These are phyloP conservation scores for Tylopilus sp. DNA, from an alignment of 768 basidiomycete species.

Conservation along the genomic window DNA sequence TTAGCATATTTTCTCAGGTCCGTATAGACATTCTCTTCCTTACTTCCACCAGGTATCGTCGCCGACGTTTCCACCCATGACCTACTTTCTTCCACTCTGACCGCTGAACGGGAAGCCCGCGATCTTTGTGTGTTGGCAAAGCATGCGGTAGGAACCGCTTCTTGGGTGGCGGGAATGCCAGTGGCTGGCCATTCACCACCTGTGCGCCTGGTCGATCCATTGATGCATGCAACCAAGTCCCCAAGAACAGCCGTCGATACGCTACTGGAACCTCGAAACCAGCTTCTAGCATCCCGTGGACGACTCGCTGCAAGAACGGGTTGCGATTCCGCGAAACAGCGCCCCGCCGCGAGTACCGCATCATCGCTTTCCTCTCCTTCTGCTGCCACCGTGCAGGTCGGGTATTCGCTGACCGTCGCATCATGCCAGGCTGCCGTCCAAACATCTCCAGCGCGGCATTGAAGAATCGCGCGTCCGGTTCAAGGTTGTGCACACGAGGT, in stretches of 20 bases:
- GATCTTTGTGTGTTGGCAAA: conserved; percentile 29
- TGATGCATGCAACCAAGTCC: conserved; percentile 27
- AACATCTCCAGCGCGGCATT: conserved; percentile 55
- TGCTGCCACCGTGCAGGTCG: conserved; percentile 29
- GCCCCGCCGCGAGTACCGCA: conserved; percentile 28
- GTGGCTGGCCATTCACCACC: conserved; percentile 23
- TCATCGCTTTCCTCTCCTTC: conserved; percentile 26
- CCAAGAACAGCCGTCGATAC: conserved; percentile 39
- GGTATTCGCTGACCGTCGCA: conserved; percentile 14
- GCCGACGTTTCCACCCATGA: conserved; percentile 17
- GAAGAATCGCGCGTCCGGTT: conserved; percentile 64
- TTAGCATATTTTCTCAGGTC: conserved; percentile 27
- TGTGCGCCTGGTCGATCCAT: conserved; percentile 11
- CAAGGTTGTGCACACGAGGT: conserved; percentile 34
- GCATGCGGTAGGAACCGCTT: conserved; percentile 22
- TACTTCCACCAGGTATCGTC: conserved; percentile 7
- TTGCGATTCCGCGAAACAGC: conserved; percentile 27
- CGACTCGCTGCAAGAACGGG: conserved; percentile 35
- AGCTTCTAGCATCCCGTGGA: conserved; percentile 36
- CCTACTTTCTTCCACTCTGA: conserved; percentile 23
- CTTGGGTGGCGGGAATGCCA: conserved; percentile 23
- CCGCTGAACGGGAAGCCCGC: conserved; percentile 33
- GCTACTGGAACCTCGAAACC: conserved; percentile 41
- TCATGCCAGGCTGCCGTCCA: conserved; percentile 21
- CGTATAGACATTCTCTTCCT: conserved; percentile 4